Evolutionary conservation across 164 flowering plant genomes (phyloP).

Genomic region (Houttuynia cordata): DNA sequence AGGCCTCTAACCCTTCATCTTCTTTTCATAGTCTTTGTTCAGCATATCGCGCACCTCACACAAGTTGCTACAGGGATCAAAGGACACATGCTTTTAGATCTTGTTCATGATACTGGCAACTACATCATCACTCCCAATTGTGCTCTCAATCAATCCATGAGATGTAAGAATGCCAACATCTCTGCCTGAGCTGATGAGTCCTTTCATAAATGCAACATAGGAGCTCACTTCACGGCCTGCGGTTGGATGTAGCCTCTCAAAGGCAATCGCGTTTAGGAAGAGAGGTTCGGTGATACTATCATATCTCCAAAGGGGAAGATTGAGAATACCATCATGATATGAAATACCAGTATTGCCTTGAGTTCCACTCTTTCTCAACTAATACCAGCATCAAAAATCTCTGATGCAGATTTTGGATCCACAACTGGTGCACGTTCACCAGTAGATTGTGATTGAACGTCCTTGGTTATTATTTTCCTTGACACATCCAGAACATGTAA

Average conservation of each 20-base stretch:
- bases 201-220: conserved; percentile 1
- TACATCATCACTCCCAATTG: not conserved
- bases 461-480: not conserved
- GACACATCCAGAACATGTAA: not conserved
- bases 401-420: not conserved
- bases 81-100: not conserved
- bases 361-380: not conserved
- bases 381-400: not conserved
- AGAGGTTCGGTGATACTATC: not conserved
- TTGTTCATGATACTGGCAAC: not conserved
- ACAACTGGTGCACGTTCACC: not conserved
- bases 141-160: not conserved
- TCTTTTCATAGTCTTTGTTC: not conserved
- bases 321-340: not conserved
- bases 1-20: not conserved
- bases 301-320: not conserved
- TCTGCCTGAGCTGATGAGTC: not conserved
- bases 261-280: conserved; percentile 1
- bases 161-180: not conserved
- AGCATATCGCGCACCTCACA: not conserved
- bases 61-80: not conserved
- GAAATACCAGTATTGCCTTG: not conserved
- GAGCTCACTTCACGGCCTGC: not conserved
- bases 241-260: not conserved
- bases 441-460: not conserved